Evolutionary conservation across 768 basidiomycete genomes (phyloP), one percentile per base, ranked within the genome.

Genomic region (Mycena belliarum): DNA sequence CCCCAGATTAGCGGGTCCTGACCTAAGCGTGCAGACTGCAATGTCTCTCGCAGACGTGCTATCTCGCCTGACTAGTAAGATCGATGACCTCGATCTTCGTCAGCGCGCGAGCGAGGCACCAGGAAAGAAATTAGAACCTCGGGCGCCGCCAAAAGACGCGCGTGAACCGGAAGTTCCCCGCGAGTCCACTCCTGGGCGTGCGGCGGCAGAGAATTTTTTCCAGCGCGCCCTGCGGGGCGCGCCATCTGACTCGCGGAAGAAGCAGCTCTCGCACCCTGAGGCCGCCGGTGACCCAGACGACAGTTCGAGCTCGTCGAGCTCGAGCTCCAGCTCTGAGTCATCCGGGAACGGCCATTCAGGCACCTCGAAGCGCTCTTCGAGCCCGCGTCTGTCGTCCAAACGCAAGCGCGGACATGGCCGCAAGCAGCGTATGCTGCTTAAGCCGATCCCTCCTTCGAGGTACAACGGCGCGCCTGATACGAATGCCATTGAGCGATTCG

Each of bases 391-490:
- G 35, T 37, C 35, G 5, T 37, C 35, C 35, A 37, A 37, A 14
- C 35, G 35, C 16, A 37, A 29, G 20, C 24, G 29, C 6, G 26
- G 38, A 4, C 35, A 37, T 16, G 35, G 18, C 5, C 5, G 35
- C 18, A 43, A 25, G 20, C 25, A 44, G 41, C 18, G 21, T n/a
- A 55, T 35, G 55, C 25, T 60, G 11, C 26, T 71, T 21, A 70
- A 68, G 45, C 69, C 65, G 0, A 65, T 69, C 0, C 55, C 66
- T 0, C 71, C 69, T 0, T 41, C 56, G 10, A 42, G 52, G 1
- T 73, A 72, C 60, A 63, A 72, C 57, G 71, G 72, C 3, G 24
- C 55, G 14, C 52, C 63, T 1, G 61, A 67, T 49, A 52, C 64
- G 4, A 52, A 62, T 4, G 40, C 45, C 0, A 71, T 68, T 40